These are phyloP conservation scores for Penicillium lagena DNA, from an alignment of 495 filamentous ascomycete genomes.

Conservation along the genomic window DNA sequence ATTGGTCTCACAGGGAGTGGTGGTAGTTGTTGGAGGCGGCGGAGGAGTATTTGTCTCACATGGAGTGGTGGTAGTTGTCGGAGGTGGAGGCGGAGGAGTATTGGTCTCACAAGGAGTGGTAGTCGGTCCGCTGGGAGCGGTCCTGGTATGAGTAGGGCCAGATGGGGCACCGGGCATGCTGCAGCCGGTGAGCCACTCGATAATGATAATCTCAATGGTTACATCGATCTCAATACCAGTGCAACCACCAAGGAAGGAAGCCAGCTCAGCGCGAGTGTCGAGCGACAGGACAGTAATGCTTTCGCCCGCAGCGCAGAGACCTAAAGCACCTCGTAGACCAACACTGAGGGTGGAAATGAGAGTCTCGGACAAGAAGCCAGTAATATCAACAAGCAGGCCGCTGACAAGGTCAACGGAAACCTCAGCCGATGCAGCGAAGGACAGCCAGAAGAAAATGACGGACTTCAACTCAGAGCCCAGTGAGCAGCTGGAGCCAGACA, in stretches of 20 bases:
- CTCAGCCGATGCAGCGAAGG: slow-evolving; percentile 24
- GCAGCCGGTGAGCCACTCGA: slow-evolving; percentile 37
- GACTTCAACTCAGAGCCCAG: slow-evolving; percentile 39
- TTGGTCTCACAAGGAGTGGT: too few relatives aligned
- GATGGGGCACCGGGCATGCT: slow-evolving; percentile 13
- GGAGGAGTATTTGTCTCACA: too few relatives aligned
- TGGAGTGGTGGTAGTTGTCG: too few relatives aligned
- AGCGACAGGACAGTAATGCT: slow-evolving; percentile 27
- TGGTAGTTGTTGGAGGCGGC: too few relatives aligned
- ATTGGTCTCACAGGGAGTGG: too few relatives aligned
- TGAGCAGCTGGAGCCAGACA: slow-evolving; percentile 28
- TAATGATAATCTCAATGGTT: slow-evolving; percentile 33
- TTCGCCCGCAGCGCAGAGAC: slow-evolving; percentile 28
- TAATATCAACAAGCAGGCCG: slow-evolving; percentile 23
- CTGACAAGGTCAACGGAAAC: slow-evolving; percentile 21
- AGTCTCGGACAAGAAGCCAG: slow-evolving; percentile 22
- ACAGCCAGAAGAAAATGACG: slow-evolving; percentile 36
- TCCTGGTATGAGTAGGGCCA: slow-evolving; percentile 4
- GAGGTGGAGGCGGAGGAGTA: too few relatives aligned
- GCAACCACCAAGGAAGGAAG: slow-evolving; percentile 35
- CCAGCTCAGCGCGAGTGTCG: slow-evolving; percentile 31
- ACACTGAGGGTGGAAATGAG: slow-evolving; percentile 23
- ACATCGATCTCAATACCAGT: slow-evolving; percentile 17
- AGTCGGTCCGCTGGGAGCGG: background rate
- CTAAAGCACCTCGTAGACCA: slow-evolving; percentile 29